phyloP scores from a whole-genome alignment of 768 basidiomycete species.

The Leccinum rimulosum region DNA sequence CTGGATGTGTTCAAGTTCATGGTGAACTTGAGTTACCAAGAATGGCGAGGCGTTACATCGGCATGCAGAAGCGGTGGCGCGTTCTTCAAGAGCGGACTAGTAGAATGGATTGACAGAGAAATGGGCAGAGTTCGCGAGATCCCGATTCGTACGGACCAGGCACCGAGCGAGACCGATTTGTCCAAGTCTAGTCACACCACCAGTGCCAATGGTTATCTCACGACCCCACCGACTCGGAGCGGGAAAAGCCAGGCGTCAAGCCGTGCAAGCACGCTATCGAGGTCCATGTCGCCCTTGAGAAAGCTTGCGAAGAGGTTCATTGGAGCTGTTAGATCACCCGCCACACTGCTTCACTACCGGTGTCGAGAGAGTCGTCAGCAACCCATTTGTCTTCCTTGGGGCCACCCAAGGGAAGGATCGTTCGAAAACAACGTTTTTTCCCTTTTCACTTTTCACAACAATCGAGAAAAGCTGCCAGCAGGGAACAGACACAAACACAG shows the following conservation, averaged over 20 bases:
- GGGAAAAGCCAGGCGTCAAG: constrained; percentile 42
- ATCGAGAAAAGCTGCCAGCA: constrained; percentile 46
- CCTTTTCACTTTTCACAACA: constrained; percentile 51
- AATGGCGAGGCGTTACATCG: constrained; percentile 92
- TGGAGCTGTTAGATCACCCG: constrained; percentile 40
- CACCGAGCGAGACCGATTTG: constrained; percentile 67
- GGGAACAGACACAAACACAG: constrained; percentile 67
- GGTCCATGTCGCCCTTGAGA: constrained; percentile 78
- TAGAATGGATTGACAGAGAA: constrained; percentile 74
- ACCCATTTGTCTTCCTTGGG: constrained; percentile 53
- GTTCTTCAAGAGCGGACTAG: constrained; percentile 76
- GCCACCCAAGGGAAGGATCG: constrained; percentile 34
- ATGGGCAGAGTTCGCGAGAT: constrained; percentile 71
- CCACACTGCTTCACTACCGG: constrained; percentile 46
- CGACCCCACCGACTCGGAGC: constrained; percentile 63
- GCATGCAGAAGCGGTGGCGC: constrained; percentile 88
- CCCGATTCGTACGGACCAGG: constrained; percentile 47
- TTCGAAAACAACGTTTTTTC: constrained; percentile 65
- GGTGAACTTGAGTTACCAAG: no score
- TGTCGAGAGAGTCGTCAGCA: constrained; percentile 37
- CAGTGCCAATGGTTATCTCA: constrained; percentile 54
- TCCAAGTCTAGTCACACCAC: constrained; percentile 58
- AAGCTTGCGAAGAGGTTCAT: constrained; percentile 74
- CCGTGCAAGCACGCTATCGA: constrained; percentile 48
- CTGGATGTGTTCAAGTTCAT: constrained; percentile 71